Percentiles rank a stretch among this genome's conserved stretches.
Conservation (phyloP, 2,329 filamentous ascomycete species). For the Penicillium brevicompactum region DNA sequence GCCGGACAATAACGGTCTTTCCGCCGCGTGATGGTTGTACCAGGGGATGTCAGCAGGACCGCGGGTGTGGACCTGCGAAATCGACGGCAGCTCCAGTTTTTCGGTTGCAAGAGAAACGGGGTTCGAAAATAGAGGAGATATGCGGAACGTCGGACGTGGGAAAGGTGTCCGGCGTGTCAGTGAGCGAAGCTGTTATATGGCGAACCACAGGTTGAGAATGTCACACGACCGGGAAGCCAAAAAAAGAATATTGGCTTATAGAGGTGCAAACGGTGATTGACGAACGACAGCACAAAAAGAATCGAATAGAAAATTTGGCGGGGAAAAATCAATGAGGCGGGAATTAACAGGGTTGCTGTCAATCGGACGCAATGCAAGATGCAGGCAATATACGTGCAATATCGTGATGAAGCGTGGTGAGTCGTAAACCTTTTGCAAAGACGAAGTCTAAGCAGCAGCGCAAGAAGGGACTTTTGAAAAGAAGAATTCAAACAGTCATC, state of each 20-base stretch:
- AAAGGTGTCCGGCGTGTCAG: conserved; percentile 22
- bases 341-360: not conserved
- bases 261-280: not conserved
- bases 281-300: not conserved
- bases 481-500: conserved; percentile 26
- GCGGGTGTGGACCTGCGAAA: conserved; percentile 80
- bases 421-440: conserved; percentile 34
- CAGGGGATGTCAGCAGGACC: conserved; percentile 70
- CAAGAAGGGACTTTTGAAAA: conserved; percentile 11
- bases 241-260: not conserved
- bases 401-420: conserved; percentile 27
- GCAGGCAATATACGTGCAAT: conserved; percentile 29
- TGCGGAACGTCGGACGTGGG: conserved; percentile 26
- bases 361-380: conserved; percentile 17
- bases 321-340: not conserved
- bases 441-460: conserved; percentile 21
- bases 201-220: conserved; percentile 1
- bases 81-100: conserved; percentile 93
- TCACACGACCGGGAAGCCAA: conserved; percentile 11
- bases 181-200: conserved; percentile 4
- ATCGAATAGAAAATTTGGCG: not conserved
- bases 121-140: conserved; percentile 24
- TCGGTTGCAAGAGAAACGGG: conserved; percentile 60
- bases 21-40: conserved; percentile 67
- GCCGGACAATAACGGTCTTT: conserved; percentile 68